phyloP scores from a whole-genome alignment of 768 basidiomycete species.

The Leccinellum rugosiceps region DNA sequence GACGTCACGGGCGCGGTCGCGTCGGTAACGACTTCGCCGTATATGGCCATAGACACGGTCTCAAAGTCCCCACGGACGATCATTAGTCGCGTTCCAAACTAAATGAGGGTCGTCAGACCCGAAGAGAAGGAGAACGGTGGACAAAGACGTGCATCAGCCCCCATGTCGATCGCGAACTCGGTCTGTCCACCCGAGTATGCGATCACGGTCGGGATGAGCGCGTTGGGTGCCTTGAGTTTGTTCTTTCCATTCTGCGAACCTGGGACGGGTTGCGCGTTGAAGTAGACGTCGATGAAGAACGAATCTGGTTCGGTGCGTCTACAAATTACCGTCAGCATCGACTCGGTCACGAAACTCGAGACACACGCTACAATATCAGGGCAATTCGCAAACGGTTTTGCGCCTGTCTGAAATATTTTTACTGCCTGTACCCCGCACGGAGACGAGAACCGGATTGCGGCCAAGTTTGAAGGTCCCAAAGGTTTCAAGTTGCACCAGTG shows the following conservation, averaged over 20 bases:
- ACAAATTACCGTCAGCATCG: constrained; percentile 1
- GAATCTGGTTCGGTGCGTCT: constrained; percentile 71
- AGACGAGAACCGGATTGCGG: constrained; percentile 67
- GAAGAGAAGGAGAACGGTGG: background rate
- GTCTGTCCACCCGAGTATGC: constrained; percentile 67
- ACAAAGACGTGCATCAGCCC: constrained; percentile 49
- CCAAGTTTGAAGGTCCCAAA: constrained; percentile 52
- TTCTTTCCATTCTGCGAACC: constrained; percentile 45
- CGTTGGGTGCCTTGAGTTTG: constrained; percentile 65
- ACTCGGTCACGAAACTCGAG: background rate
- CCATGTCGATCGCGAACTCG: constrained; percentile 71
- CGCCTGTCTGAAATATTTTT: constrained; percentile 65
- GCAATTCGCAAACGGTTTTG: constrained; percentile 56
- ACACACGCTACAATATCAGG: constrained; percentile 64
- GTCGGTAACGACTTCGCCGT: constrained; percentile 54
- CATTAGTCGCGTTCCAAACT: constrained; percentile 77
- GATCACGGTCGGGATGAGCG: constrained; percentile 65
- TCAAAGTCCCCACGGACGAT: constrained; percentile 76
- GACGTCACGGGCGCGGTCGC: constrained; percentile 30
- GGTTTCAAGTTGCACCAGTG: constrained; percentile 69
- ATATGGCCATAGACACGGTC: constrained; percentile 49
- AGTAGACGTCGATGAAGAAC: constrained; percentile 71
- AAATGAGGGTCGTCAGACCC: constrained; percentile 7
- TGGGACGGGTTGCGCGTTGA: constrained; percentile 62
- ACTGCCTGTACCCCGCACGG: constrained; percentile 68